A percentile compares a stretch with the other conserved stretches of the same genome.
Evolutionary conservation across 2,329 filamentous ascomycete genomes (phyloP).

Genomic region (Aspergillus fumigatus): DNA sequence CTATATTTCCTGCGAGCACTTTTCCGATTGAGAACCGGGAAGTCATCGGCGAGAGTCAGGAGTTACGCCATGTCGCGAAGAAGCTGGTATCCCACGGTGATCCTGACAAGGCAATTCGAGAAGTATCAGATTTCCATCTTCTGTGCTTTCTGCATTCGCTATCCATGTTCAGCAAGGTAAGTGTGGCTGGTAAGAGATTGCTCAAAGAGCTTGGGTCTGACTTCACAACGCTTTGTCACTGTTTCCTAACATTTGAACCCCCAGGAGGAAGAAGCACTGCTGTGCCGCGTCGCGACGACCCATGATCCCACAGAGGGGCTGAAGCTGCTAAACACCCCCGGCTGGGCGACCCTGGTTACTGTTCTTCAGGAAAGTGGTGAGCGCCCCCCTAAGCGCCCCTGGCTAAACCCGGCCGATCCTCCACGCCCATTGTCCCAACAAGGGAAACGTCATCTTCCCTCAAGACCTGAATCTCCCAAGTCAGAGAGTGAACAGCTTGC

Average conservation of each 20-base stretch:
- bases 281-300: conserved; percentile 77
- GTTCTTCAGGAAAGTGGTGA: conserved; percentile 97
- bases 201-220: not conserved
- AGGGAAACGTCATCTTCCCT: conserved; percentile 31
- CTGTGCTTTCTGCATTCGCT: conserved; percentile 81
- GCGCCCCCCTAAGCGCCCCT: conserved; percentile 73
- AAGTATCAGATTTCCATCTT: conserved; percentile 89
- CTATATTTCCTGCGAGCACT: conserved; percentile 64
- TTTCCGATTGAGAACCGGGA: conserved; percentile 94
- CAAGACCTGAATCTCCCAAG: conserved; percentile 36
- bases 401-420: conserved; percentile 40
- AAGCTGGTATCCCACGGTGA: conserved; percentile 64
- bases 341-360: conserved; percentile 89
- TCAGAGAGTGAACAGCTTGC: conserved; percentile 56
- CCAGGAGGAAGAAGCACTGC: conserved; percentile 82
- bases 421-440: conserved; percentile 28
- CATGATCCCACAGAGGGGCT: conserved; percentile 77
- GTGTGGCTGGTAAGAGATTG: conserved; percentile 16
- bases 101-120: conserved; percentile 57
- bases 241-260: not conserved
- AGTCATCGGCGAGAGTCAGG: conserved; percentile 78
- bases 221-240: not conserved
- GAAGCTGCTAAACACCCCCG: conserved; percentile 77
- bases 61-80: conserved; percentile 64
- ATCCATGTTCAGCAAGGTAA: conserved; percentile 79